These are phyloP conservation scores for Pyrenophora teres DNA, from an alignment of 2,329 filamentous ascomycete species.

Conservation along the genomic window DNA sequence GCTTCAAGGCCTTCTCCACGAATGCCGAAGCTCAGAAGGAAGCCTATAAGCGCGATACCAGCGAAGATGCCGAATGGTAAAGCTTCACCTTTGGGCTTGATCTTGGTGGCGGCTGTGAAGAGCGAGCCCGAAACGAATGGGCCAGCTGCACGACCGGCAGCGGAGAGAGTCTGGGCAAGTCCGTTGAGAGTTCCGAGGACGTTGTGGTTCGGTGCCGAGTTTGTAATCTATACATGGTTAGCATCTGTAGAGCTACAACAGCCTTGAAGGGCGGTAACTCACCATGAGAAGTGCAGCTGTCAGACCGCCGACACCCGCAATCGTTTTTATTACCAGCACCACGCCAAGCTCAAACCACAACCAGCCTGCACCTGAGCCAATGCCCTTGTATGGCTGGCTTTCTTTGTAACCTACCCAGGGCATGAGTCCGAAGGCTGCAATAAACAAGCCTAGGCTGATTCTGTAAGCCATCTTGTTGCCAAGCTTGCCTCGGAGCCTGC, in stretches of 20 bases:
- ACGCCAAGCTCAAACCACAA: conserved; percentile 80
- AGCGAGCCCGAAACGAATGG: conserved; percentile 87
- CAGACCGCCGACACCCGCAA: conserved; percentile 85
- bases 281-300: conserved; percentile 88
- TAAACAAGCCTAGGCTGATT: conserved; percentile 76
- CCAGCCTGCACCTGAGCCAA: conserved; percentile 66
- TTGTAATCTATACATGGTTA: conserved; percentile 71
- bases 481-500: conserved; percentile 73
- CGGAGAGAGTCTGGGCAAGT: conserved; percentile 89
- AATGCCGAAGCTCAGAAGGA: conserved; percentile 78
- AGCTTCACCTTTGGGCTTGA: conserved; percentile 80
- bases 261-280: conserved; percentile 44
- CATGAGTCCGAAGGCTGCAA: conserved; percentile 82
- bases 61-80: conserved; percentile 88
- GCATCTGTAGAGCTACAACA: not conserved
- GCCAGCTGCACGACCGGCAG: conserved; percentile 83
- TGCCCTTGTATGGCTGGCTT: conserved; percentile 56
- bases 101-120: conserved; percentile 75
- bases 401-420: conserved; percentile 84
- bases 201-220: conserved; percentile 83
- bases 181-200: conserved; percentile 91
- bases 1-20: conserved; percentile 65
- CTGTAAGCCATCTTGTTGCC: conserved; percentile 89
- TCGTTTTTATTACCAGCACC: conserved; percentile 84
- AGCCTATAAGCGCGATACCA: conserved; percentile 79